These are phyloP conservation scores for Penicillium samsonianum DNA, from an alignment of 495 filamentous ascomycete genomes.

Conservation along the genomic window DNA sequence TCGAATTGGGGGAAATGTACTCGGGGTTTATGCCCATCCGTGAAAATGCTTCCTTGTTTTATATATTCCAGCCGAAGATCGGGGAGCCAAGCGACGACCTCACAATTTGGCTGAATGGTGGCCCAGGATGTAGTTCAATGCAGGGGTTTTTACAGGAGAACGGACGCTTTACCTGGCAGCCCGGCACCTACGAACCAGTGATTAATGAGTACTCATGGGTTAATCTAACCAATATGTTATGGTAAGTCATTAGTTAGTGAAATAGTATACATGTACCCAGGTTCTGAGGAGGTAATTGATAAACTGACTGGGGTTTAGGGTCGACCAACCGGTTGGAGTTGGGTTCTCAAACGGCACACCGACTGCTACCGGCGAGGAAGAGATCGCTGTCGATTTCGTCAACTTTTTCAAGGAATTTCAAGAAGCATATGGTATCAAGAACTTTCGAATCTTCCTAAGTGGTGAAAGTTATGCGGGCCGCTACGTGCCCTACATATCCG, in stretches of 20 bases:
- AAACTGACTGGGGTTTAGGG: not conserved
- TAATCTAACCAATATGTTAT: slow-evolving; percentile 11
- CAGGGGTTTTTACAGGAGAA: slow-evolving; percentile 7
- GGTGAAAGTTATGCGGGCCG: slow-evolving; percentile 10
- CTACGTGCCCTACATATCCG: slow-evolving; percentile 5
- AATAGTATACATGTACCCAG: not conserved
- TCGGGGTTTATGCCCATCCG: slow-evolving; percentile 4
- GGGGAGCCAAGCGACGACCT: slow-evolving; percentile 6
- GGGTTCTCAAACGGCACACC: slow-evolving; percentile 5
- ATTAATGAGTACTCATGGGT: slow-evolving; percentile 10
- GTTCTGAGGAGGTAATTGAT: not conserved
- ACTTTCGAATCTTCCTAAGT: slow-evolving; percentile 8
- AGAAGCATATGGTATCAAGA: slow-evolving; percentile 1
- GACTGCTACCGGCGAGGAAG: slow-evolving; percentile 2
- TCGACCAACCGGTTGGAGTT: slow-evolving; percentile 9
- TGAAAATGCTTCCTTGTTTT: slow-evolving; percentile 1
- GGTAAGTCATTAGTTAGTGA: slow-evolving; percentile 1
- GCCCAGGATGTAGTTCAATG: slow-evolving; percentile 10
- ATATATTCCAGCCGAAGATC: slow-evolving; percentile 7
- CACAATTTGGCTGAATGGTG: slow-evolving; percentile 7
- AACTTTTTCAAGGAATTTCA: slow-evolving; percentile 2
- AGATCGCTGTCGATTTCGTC: slow-evolving; percentile 4
- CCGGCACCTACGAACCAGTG: slow-evolving; percentile 6
- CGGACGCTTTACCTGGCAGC: slow-evolving; percentile 3
- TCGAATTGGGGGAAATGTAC: slow-evolving; percentile 67